These are phyloP conservation scores for Pseudevernia furfuracea DNA, from an alignment of 495 filamentous ascomycete genomes.

Conservation along the genomic window DNA sequence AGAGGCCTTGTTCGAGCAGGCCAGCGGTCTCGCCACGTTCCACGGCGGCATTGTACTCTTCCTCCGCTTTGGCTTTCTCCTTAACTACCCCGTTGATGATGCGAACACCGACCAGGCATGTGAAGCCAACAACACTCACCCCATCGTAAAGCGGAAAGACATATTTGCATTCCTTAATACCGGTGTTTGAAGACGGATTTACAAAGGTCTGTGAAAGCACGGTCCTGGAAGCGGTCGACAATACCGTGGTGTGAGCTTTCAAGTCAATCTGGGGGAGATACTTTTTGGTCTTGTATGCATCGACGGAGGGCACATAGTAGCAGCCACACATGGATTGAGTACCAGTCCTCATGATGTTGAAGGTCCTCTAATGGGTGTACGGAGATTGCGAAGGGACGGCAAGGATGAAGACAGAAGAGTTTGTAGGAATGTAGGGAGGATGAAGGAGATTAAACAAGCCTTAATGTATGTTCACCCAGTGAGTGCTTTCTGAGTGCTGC, in stretches of 20 bases:
- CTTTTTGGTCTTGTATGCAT: constrained; percentile 1
- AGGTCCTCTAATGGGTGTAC: neutral
- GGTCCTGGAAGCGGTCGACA: constrained; percentile 50
- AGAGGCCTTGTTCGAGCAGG: constrained; percentile 51
- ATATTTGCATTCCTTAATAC: constrained; percentile 49
- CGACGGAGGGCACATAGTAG: constrained; percentile 6
- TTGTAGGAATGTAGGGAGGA: too few relatives aligned
- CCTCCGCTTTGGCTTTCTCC: constrained; percentile 48
- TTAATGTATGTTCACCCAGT: too few relatives aligned
- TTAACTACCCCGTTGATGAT: constrained; percentile 53
- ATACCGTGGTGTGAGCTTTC: constrained; percentile 44
- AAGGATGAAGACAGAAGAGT: neutral
- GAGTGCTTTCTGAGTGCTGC: too few relatives aligned
- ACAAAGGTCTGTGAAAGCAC: constrained; percentile 53
- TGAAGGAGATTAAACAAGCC: too few relatives aligned
- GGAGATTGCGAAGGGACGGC: neutral
- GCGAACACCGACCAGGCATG: constrained; percentile 44
- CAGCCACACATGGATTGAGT: constrained; percentile 16
- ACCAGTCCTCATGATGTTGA: constrained; percentile 7
- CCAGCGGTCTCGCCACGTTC: constrained; percentile 51
- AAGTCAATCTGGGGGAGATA: constrained; percentile 51
- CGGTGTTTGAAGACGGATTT: constrained; percentile 40
- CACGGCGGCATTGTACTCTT: constrained; percentile 47
- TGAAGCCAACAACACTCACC: constrained; percentile 56
- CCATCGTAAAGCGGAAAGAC: constrained; percentile 63